phyloP scores from a whole-genome alignment of 2,329 filamentous ascomycete genomes.

The Neopestalotiopsis sp. region DNA sequence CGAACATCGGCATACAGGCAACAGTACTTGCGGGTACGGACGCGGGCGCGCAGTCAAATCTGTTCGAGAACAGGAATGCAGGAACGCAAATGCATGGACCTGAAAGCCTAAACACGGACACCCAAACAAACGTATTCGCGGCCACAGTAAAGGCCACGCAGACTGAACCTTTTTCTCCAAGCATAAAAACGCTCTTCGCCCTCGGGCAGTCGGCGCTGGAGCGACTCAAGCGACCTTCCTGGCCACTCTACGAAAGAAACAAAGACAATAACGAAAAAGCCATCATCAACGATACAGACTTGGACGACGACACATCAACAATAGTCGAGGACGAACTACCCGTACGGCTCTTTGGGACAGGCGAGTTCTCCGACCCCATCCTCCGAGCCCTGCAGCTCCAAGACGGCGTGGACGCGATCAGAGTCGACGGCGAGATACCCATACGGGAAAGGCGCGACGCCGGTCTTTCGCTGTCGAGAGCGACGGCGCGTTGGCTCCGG shows the following conservation, averaged over 20 bases:
- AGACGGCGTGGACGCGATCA: neutral
- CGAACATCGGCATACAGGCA: no score
- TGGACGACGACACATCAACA: neutral
- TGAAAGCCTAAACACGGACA: no score
- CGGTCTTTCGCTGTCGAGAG: neutral
- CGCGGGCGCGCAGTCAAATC: no score
- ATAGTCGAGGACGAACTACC: neutral
- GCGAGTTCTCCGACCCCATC: neutral
- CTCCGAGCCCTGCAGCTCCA: conserved; percentile 4
- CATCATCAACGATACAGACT: neutral
- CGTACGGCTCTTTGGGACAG: neutral
- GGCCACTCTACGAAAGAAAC: neutral
- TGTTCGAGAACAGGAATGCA: no score
- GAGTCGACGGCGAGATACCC: neutral
- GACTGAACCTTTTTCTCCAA: neutral
- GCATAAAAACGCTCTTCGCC: neutral
- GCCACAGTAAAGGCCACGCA: neutral
- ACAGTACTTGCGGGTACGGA: no score
- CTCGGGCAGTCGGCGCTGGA: neutral
- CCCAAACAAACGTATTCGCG: no score
- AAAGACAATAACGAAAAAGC: neutral
- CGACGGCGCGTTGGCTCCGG: neutral
- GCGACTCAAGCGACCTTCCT: neutral
- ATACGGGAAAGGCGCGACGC: neutral
- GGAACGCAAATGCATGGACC: no score